Base-by-base conservation (phyloP, 164 flowering plant genomes). In the Vitis labrusca region DNA sequence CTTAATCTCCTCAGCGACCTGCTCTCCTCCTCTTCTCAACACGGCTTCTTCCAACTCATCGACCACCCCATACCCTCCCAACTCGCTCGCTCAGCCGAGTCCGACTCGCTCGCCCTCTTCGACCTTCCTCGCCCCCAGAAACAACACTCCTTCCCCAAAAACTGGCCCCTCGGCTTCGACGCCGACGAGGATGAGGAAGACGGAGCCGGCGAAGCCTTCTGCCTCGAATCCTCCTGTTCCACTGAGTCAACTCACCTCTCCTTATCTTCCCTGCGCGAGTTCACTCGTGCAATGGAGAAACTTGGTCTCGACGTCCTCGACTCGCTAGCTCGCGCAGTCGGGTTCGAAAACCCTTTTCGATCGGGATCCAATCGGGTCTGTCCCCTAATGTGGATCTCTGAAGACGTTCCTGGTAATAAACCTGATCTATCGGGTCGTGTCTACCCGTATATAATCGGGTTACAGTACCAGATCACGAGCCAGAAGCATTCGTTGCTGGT, bases 131-230 rank as follows among this genome's bases (percentile, higher is more conserved):
- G 2, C 8, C 78, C 82, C 14, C 48, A 77, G 30, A 91, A 89
- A 58, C 82, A 62, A 16, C 50, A 63, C 1, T 37, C 1, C 62
- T 84, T 87, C 73, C 82, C 91, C 8, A 68, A 66, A 19, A 80
- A 77, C 71, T 91, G 91, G 91, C 97, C 93, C 11, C 50, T 86
- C 10, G 92, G 97, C 5, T 85, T 64, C 68, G 85, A 85, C 23
- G 63, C 29, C 56, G 82, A 65, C 30, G 83, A 68, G 12, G 81
- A 81, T 5, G 80, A 75, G 2, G 72, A 70, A 61, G 70, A 53
- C 19, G 75, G 57, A 49, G 23, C 5, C 14, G 66, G 67, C 2
- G 84, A 75, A 71, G 85, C 91, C 48, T 85, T 91, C 76, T 85
- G 93, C 71, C 70, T 86, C 27, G 89, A 88, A 74, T 50, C 71